phyloP scores from a whole-genome alignment of 1,284 basidiomycete species.

The Ustilago curta region DNA sequence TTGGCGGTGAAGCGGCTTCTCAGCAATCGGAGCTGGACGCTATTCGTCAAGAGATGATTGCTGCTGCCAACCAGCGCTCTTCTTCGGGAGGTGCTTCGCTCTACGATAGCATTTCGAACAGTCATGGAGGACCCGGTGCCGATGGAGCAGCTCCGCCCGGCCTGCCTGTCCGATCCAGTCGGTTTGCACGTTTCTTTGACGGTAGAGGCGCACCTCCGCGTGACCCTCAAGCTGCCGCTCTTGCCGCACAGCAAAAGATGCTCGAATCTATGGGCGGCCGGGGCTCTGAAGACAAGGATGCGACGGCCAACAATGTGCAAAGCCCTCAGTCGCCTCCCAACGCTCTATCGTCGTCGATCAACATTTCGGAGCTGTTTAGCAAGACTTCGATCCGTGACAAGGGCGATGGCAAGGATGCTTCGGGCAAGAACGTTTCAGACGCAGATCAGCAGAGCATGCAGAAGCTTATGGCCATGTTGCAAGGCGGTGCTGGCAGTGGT shows the following conservation, averaged over 20 bases:
- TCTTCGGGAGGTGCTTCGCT: conserved; percentile 40
- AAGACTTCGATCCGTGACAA: conserved; percentile 35
- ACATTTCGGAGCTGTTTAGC: conserved; percentile 52
- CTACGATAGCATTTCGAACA: conserved; percentile 56
- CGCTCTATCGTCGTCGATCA: conserved; percentile 41
- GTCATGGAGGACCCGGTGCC: conserved; percentile 33
- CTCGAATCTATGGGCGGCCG: conserved; percentile 42
- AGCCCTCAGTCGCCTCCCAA: conserved; percentile 31
- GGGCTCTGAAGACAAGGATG: conserved; percentile 17
- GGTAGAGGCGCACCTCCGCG: conserved; percentile 42
- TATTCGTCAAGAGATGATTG: conserved; percentile 49
- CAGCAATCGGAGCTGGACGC: conserved; percentile 38
- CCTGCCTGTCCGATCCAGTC: conserved; percentile 63
- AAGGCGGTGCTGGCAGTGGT: conserved; percentile 42
- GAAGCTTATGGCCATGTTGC: conserved; percentile 68
- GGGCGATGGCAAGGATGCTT: conserved; percentile 31
- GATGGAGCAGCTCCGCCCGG: conserved; percentile 45
- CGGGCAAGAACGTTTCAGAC: conserved; percentile 50
- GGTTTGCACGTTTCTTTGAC: conserved; percentile 68
- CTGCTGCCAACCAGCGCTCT: conserved; percentile 42
- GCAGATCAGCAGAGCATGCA: conserved; percentile 67
- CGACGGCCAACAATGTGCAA: conserved; percentile 9
- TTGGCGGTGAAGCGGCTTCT: conserved; percentile 26
- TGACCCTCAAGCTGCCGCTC: conserved; percentile 58
- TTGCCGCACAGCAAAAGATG: conserved; percentile 58